phyloP scores from a whole-genome alignment of 1,284 basidiomycete genomes.

The Ganoderma lingzhi region DNA sequence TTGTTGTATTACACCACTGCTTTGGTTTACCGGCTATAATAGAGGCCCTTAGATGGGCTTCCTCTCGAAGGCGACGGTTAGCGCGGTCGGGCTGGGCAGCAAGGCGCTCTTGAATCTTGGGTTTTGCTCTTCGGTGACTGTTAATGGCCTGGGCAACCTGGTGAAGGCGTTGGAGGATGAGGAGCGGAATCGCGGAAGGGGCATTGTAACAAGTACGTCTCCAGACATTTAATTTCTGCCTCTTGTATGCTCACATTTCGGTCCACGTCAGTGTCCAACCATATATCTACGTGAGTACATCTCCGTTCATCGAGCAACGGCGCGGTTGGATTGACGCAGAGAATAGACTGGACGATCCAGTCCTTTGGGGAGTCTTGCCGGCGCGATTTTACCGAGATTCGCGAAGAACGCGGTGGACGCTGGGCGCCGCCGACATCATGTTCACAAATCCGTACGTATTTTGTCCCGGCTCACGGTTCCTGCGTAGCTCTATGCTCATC shows the following conservation, averaged over 20 bases:
- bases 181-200: slow-evolving; percentile 60
- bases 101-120: slow-evolving; percentile 79
- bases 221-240: background rate
- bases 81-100: slow-evolving; percentile 73
- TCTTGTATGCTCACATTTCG: background rate
- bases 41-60: slow-evolving; percentile 18
- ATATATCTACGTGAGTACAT: slow-evolving; percentile 83
- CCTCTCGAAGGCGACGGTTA: slow-evolving; percentile 60
- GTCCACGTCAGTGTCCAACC: slow-evolving; percentile 77
- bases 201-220: slow-evolving; percentile 79
- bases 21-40: background rate
- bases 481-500: slow-evolving; percentile 15
- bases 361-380: slow-evolving; percentile 88
- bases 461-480: background rate
- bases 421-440: slow-evolving; percentile 94
- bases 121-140: slow-evolving; percentile 66
- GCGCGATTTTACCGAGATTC: slow-evolving; percentile 64
- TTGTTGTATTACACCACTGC: background rate
- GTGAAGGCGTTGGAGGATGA: slow-evolving; percentile 65
- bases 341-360: slow-evolving; percentile 75
- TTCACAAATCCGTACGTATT: slow-evolving; percentile 85
- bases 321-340: background rate
- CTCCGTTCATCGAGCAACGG: background rate
- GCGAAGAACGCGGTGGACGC: slow-evolving; percentile 80
- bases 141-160: slow-evolving; percentile 75